These are phyloP conservation scores for Boletus rex-veris DNA, from an alignment of 768 basidiomycete genomes.

Conservation along the genomic window DNA sequence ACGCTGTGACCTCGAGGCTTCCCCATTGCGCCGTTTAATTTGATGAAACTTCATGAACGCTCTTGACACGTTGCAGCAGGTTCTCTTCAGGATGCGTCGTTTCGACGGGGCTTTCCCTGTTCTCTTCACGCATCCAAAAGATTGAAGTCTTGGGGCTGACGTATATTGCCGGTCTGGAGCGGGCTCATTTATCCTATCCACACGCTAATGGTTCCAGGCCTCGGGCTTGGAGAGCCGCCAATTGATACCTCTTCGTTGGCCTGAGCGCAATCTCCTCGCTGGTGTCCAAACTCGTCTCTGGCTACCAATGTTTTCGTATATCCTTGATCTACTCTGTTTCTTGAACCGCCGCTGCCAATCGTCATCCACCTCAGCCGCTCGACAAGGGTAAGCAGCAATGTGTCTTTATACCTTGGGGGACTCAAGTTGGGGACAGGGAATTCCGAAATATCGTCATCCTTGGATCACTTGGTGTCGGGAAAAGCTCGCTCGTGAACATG, in stretches of 20 bases:
- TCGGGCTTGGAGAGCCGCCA: background rate
- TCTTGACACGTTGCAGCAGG: slow-evolving; percentile 2
- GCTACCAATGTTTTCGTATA: background rate
- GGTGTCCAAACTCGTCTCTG: background rate
- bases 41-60: background rate
- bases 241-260: background rate
- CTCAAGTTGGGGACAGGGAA: slow-evolving; percentile 1
- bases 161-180: background rate
- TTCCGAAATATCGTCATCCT: slow-evolving; percentile 19
- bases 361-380: background rate
- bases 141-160: background rate
- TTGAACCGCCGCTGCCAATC: background rate
- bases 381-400: slow-evolving; percentile 7
- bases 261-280: background rate
- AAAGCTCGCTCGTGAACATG: slow-evolving; percentile 42
- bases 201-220: background rate
- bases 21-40: background rate
- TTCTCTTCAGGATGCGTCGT: slow-evolving; percentile 2
- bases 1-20: slow-evolving; percentile 14
- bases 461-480: slow-evolving; percentile 32
- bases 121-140: background rate
- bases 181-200: background rate
- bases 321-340: background rate
- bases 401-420: background rate
- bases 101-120: background rate